Evolutionary conservation across 2,329 filamentous ascomycete genomes (phyloP).

Genomic region (Arthrobotrys musiformis): DNA sequence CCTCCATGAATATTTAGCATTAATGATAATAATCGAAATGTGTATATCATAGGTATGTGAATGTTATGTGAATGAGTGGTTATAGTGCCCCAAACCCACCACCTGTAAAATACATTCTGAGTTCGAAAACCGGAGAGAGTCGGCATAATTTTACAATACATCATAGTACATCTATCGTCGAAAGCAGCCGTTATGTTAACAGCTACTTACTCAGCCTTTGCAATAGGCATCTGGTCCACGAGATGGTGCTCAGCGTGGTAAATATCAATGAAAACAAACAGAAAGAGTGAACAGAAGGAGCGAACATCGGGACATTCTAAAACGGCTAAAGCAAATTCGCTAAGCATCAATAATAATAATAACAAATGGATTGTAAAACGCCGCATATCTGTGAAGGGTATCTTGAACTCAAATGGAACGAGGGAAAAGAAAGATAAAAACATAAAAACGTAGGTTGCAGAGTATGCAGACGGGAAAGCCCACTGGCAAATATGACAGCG

Average conservation of each 20-base stretch:
- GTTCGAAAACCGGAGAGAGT: neutral
- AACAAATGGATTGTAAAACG: constrained; percentile 33
- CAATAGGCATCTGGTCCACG: no score
- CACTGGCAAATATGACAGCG: neutral
- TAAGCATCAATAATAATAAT: constrained; percentile 26
- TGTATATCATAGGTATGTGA: neutral
- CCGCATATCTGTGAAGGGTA: constrained; percentile 37
- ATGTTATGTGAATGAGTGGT: constrained; percentile 4
- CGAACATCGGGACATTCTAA: constrained; percentile 27
- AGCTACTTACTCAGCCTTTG: no score
- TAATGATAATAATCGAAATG: neutral
- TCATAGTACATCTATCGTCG: neutral
- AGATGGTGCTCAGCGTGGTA: neutral
- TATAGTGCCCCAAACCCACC: neutral
- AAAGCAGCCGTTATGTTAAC: neutral
- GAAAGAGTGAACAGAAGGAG: neutral
- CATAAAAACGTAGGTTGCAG: neutral
- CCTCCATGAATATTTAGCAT: neutral
- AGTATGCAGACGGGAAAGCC: neutral
- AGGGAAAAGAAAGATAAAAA: constrained; percentile 19
- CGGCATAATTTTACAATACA: neutral
- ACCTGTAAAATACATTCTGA: constrained; percentile 15
- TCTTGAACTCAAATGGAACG: constrained; percentile 9
- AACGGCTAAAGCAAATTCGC: constrained; percentile 15
- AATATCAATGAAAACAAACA: neutral